Base-by-base conservation (phyloP, 1,284 basidiomycete genomes). In the Phaffia rhodozyma region DNA sequence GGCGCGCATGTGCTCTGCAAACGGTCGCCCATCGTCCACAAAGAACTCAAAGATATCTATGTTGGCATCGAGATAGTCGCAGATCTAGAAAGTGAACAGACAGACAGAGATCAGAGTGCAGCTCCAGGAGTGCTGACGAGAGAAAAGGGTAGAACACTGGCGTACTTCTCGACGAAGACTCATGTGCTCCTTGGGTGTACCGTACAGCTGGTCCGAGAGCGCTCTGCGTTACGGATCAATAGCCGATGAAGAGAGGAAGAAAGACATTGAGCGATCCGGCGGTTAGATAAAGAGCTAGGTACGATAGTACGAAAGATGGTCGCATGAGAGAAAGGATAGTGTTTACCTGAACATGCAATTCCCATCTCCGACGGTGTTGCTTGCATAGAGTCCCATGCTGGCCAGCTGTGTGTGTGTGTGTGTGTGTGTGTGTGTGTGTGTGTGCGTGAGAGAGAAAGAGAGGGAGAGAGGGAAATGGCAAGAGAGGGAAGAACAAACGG, bases 11-110 rank as follows among this genome's bases (percentile, higher is more conserved):
- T 91, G 87, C 1, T 80, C 80, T 21, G 83, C 82, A 62, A 89
- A 77, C 21, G 86, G 85, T 59, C 86, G 79, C 70, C 89, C 89
- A 70, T 89, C 87, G 72, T 94, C 91, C 49, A 92, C 87, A 72
- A 94, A 94, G 5, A 86, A 86, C 65, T 84, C 87, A 73, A 91
- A 94, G 32, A 85, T 81, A 55, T 83, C 79, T 56, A 83, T 81
- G 72, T 90, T 81, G 5, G 73, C 71, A 58, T 82, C 83, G 60
- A 93, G 86, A 82, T 87, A 91, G 70, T 88, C 84, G 74, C 90
- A 93, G 55, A 91, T 82, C 59, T 65, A 66, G 55, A 1, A 4
- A 23, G 32, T 51, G n/a, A 23, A 11, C 6, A 20, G 5, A 47
- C 7, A 30, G 11, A 49, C 34, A 51, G 48, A 16, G 29, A 16